Conservation (phyloP, 768 basidiomycete species). For the Suillus cothurnatus region DNA sequence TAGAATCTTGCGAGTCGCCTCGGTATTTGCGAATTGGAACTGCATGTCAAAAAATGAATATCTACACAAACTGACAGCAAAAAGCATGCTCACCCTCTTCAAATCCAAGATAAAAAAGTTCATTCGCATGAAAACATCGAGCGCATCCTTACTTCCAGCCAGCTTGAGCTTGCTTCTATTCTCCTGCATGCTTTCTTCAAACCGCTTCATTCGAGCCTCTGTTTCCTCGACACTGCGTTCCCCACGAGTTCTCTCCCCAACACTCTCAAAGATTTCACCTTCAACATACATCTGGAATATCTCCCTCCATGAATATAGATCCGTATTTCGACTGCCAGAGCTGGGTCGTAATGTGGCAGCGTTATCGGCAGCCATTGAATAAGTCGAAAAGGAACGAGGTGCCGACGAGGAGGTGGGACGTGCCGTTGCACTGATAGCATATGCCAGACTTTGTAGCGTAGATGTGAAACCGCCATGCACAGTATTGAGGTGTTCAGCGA, state of each 20-base stretch:
- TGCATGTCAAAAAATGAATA: constrained; percentile 24
- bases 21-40: constrained; percentile 84
- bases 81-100: constrained; percentile 58
- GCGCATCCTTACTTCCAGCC: constrained; percentile 55
- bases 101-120: constrained; percentile 80
- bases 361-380: constrained; percentile 29
- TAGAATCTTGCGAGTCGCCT: constrained; percentile 90
- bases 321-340: constrained; percentile 39
- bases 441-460: constrained; percentile 51
- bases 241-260: constrained; percentile 63
- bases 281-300: constrained; percentile 89
- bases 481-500: constrained; percentile 50
- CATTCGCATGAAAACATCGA: constrained; percentile 72
- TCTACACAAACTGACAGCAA: background rate
- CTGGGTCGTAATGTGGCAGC: constrained; percentile 41
- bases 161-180: constrained; percentile 55
- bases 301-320: constrained; percentile 88
- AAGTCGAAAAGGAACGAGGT: constrained; percentile 33
- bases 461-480: constrained; percentile 53
- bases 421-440: constrained; percentile 33
- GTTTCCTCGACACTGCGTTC: constrained; percentile 71
- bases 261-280: constrained; percentile 80
- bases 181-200: constrained; percentile 58
- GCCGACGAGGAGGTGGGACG: constrained; percentile 35
- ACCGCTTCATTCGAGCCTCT: constrained; percentile 64